Percentiles rank a stretch among this genome's conserved stretches.
phyloP scores from a whole-genome alignment of 768 basidiomycete species.

The Vishniacozyma victoriae region DNA sequence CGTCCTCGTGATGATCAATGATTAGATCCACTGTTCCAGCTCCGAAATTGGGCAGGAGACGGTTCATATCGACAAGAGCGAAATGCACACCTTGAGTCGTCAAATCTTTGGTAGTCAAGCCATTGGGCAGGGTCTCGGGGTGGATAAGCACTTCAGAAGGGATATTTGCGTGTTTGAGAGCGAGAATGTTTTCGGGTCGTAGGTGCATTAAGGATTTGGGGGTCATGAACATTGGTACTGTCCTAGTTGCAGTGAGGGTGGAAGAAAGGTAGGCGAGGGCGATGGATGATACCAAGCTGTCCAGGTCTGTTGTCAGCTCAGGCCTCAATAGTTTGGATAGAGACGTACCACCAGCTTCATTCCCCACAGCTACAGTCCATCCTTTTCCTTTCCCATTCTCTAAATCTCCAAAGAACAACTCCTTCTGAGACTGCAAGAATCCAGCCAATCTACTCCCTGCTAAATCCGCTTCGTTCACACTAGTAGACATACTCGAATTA shows the following conservation, averaged over 20 bases:
- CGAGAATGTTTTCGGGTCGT: conserved; percentile 80
- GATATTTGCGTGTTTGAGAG: conserved; percentile 55
- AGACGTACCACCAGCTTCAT: conserved; percentile 82
- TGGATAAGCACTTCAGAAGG: conserved; percentile 44
- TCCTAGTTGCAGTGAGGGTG: conserved; percentile 53
- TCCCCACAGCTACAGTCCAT: conserved; percentile 89
- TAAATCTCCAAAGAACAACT: conserved; percentile 59
- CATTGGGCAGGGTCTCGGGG: conserved; percentile 53
- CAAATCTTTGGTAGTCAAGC: conserved; percentile 66
- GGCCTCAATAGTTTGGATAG: conserved; percentile 2
- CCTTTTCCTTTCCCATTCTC: conserved; percentile 52
- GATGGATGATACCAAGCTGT: conserved; percentile 78
- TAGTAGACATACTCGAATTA: neutral
- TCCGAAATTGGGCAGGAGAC: conserved; percentile 49
- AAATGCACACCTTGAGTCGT: conserved; percentile 54
- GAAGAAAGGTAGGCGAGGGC: conserved; percentile 73
- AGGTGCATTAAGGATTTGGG: conserved; percentile 63
- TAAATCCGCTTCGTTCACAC: neutral
- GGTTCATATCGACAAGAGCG: conserved; percentile 88
- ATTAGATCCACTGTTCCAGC: conserved; percentile 60
- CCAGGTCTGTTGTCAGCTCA: conserved; percentile 61
- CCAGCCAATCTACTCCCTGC: conserved; percentile 25
- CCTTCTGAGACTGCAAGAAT: conserved; percentile 55
- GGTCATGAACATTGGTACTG: conserved; percentile 69
- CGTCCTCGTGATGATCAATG: conserved; percentile 90